Conservation (phyloP, 1,139 yeast genomes). For the Sugiyamaella sp. region DNA sequence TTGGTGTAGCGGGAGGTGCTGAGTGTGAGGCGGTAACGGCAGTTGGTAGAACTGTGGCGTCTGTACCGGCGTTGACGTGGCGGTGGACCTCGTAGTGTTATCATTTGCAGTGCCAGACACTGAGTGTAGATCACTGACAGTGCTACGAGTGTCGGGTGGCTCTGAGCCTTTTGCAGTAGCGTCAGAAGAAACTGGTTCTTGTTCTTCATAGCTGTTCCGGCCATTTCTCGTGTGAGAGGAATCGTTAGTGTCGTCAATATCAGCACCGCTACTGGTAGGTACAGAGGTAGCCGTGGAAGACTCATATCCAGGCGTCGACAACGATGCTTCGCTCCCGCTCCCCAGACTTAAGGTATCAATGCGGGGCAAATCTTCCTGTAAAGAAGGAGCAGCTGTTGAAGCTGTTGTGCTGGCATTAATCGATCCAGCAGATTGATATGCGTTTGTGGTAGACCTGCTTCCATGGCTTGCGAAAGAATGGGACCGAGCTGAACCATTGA, state of each 20-base stretch:
- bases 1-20: not conserved
- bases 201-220: not conserved
- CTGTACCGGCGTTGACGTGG: not conserved
- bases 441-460: not conserved
- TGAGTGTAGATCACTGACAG: not conserved
- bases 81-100: too few species aligned
- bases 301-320: not conserved
- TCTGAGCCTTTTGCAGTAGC: too few species aligned
- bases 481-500: conserved; percentile 8
- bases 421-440: not conserved
- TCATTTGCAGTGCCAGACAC: too few species aligned
- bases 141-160: not conserved
- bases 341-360: conserved; percentile 2
- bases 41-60: not conserved
- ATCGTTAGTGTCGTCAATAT: not conserved
- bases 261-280: conserved; percentile 3
- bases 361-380: not conserved
- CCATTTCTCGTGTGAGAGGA: not conserved
- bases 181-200: too few species aligned
- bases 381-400: not conserved
- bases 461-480: conserved; percentile 3
- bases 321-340: not conserved
- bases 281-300: not conserved
- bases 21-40: conserved; percentile 1
- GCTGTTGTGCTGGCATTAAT: not conserved